Base-by-base conservation (phyloP, 345 rosid genomes). In the Moricandia arvensis region DNA sequence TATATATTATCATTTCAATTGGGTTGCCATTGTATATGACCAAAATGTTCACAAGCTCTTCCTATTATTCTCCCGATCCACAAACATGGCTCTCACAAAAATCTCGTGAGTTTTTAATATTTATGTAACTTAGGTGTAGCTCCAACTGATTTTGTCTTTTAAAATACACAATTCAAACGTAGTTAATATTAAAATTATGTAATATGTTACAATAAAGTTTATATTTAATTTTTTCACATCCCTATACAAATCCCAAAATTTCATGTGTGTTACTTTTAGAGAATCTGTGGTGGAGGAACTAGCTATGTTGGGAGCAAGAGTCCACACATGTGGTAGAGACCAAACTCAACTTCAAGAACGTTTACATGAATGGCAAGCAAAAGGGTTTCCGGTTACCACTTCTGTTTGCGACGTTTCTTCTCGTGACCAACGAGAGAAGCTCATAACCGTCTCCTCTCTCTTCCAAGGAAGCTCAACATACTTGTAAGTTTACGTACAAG, bases 401-500 rank as follows among this genome's bases (percentile, higher is more conserved):
- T 77, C 72, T 55, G 75, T 71, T 0, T 77, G 71, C 7, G 67
- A 71, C 24, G 80, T 77, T 21, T 70, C 80, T 71, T 77, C 60
- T 41, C 17, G 60, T 27, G 75, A 27, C 30, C 60, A 76, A 4
- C 66, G 80, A 41, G 54, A 2, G 49, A 71, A 71, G 26, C 80
- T 71, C 54, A 64, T 70, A 24, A 68, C 63, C 11, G 93, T 81
- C 58, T 79, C 77, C 58, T 69, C 81, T 15, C 10, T 57, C 24
- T 77, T 77, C 66, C 41, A 77, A 70, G 80, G 80, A 54, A 77
- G 59, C 72, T 77, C 61, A 71, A 71, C 66, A 76, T 76, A 29
- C 37, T 76, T 5, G 80, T 76, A 21, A 69, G 75, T 63, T 21
- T 21, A 21, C 24, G 24, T 21, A 21, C 24, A 21, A 21, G 24